These are phyloP conservation scores for Protomyces inundatus DNA, from an alignment of 1,139 yeast species.

Conservation along the genomic window DNA sequence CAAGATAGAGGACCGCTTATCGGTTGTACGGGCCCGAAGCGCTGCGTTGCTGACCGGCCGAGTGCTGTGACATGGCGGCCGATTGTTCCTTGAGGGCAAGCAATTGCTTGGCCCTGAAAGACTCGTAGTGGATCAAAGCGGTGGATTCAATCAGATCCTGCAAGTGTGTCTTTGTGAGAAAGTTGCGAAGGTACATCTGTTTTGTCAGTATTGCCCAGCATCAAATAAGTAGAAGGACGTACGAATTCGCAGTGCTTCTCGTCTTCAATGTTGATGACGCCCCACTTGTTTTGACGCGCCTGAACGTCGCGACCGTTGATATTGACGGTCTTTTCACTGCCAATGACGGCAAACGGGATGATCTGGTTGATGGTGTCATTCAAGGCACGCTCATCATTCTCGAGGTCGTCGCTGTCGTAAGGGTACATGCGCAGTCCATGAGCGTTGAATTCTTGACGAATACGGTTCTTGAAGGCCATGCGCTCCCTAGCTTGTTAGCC, in stretches of 20 bases:
- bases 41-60: not conserved
- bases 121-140: constrained; percentile 79
- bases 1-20: no score
- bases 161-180: constrained; percentile 87
- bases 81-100: constrained; percentile 78
- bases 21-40: not conserved
- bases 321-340: constrained; percentile 75
- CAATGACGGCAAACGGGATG: constrained; percentile 91
- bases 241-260: constrained; percentile 93
- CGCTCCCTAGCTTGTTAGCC: constrained; percentile 2
- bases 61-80: constrained; percentile 19
- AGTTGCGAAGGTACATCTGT: constrained; percentile 66
- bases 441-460: constrained; percentile 68
- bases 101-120: constrained; percentile 88
- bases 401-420: constrained; percentile 77
- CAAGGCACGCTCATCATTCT: constrained; percentile 48
- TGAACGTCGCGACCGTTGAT: constrained; percentile 68
- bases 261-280: constrained; percentile 78
- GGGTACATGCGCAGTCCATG: constrained; percentile 81
- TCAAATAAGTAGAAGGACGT: not conserved
- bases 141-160: constrained; percentile 96
- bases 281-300: constrained; percentile 93
- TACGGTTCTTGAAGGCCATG: constrained; percentile 35
- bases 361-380: constrained; percentile 42
- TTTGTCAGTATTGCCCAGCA: not conserved